Conservation (phyloP, 2,329 filamentous ascomycete species). For the Colletotrichum graminicola region DNA sequence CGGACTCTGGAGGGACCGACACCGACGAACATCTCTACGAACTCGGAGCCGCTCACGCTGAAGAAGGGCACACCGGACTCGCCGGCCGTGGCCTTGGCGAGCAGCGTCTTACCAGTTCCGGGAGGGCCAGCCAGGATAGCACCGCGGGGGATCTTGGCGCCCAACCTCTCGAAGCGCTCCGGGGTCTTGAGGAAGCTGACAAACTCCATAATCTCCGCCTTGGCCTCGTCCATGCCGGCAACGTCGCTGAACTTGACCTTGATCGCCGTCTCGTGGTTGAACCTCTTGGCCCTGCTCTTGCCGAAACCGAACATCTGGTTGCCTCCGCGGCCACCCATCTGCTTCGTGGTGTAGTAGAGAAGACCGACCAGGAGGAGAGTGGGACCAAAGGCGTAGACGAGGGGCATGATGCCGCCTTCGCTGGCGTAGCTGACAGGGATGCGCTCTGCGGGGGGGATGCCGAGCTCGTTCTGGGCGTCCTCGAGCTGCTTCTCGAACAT, state of each 20-base stretch:
- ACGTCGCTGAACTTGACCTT: slow-evolving; percentile 98
- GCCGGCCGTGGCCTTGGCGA: slow-evolving; percentile 97
- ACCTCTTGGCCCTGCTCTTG: slow-evolving; percentile 94
- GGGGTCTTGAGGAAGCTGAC: slow-evolving; percentile 97
- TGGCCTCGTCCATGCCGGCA: slow-evolving; percentile 97
- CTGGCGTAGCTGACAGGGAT: slow-evolving; percentile 91
- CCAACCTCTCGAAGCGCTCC: slow-evolving; percentile 90
- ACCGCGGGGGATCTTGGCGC: slow-evolving; percentile 96
- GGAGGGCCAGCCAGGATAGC: slow-evolving; percentile 97
- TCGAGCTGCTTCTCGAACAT: slow-evolving; percentile 92
- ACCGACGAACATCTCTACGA: slow-evolving; percentile 99
- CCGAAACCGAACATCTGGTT: slow-evolving; percentile 95
- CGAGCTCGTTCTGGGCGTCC: slow-evolving; percentile 86
- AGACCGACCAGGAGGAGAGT: slow-evolving; percentile 88
- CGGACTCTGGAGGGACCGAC: slow-evolving; percentile 95
- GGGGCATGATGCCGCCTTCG: slow-evolving; percentile 79
- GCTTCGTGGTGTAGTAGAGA: slow-evolving; percentile 82
- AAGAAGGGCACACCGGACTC: slow-evolving; percentile 98
- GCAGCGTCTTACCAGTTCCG: slow-evolving; percentile 96
- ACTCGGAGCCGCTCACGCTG: slow-evolving; percentile 97
- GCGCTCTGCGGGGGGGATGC: slow-evolving; percentile 86
- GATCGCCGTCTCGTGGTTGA: slow-evolving; percentile 96
- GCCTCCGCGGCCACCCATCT: slow-evolving; percentile 76
- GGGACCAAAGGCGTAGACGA: slow-evolving; percentile 85
- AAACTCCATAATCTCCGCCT: slow-evolving; percentile 99